Evolutionary conservation across 148 eudicot species (phyloP).

Genomic region (Vaccinium macrocarpon): DNA sequence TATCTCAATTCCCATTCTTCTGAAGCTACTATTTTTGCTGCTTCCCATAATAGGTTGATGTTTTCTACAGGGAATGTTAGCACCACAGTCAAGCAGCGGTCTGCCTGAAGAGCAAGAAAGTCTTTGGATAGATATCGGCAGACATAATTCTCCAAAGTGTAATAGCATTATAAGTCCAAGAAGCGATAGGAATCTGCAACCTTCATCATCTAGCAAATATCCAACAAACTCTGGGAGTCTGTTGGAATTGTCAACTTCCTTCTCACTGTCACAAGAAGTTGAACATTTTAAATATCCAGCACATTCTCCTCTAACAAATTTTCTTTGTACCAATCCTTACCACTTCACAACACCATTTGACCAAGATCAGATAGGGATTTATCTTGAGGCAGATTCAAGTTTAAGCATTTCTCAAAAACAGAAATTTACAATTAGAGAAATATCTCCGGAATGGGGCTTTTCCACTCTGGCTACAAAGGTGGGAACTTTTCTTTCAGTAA

Average conservation of each 20-base stretch:
- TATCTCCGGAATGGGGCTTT: slow-evolving; percentile 83
- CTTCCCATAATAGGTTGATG: background rate
- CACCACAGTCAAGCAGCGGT: background rate
- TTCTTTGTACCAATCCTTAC: slow-evolving; percentile 27
- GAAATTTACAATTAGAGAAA: slow-evolving; percentile 67
- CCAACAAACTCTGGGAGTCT: slow-evolving; percentile 15
- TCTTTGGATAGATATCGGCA: slow-evolving; percentile 18
- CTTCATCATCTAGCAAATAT: background rate
- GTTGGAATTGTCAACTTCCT: slow-evolving; percentile 31
- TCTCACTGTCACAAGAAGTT: slow-evolving; percentile 29
- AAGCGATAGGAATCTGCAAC: background rate
- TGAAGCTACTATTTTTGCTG: background rate
- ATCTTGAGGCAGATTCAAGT: slow-evolving; percentile 41
- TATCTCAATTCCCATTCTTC: background rate
- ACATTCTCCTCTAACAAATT: slow-evolving; percentile 34
- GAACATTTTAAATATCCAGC: slow-evolving; percentile 30
- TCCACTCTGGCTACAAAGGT: slow-evolving; percentile 61
- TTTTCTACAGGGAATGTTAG: slow-evolving; percentile 4
- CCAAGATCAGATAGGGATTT: slow-evolving; percentile 27
- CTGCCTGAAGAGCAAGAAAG: background rate
- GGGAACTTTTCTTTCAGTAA: background rate
- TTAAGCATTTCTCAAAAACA: slow-evolving; percentile 54
- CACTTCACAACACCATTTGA: slow-evolving; percentile 37
- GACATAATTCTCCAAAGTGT: slow-evolving; percentile 27
- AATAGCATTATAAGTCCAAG: slow-evolving; percentile 9